phyloP scores from a whole-genome alignment of 2,329 filamentous ascomycete species.

The Lachnellula hyalina region DNA sequence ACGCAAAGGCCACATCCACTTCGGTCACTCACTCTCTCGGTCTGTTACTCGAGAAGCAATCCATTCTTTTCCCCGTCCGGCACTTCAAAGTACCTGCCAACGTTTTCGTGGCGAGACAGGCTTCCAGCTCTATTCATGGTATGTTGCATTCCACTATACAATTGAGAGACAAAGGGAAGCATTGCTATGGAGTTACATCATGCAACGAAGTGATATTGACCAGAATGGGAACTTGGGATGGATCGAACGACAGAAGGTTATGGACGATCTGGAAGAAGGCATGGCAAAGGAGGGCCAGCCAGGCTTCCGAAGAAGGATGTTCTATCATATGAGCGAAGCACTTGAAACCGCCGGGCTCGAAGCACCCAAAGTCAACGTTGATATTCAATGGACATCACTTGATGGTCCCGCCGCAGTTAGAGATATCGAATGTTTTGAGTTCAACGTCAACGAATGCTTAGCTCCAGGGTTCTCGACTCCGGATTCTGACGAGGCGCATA shows the following conservation, averaged over 20 bases:
- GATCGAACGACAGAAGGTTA: slow-evolving; percentile 34
- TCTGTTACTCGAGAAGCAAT: slow-evolving; percentile 37
- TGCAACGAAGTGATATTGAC: slow-evolving; percentile 35
- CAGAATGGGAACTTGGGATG: slow-evolving; percentile 37
- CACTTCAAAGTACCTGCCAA: slow-evolving; percentile 36
- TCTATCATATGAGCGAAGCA: slow-evolving; percentile 33
- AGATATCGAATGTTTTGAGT: slow-evolving; percentile 37
- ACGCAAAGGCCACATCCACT: slow-evolving; percentile 39
- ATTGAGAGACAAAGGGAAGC: slow-evolving; percentile 40
- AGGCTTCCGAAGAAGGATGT: slow-evolving; percentile 34
- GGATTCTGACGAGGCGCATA: slow-evolving; percentile 31
- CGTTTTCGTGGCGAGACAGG: slow-evolving; percentile 38
- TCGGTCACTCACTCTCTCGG: slow-evolving; percentile 38
- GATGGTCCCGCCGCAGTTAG: slow-evolving; percentile 38
- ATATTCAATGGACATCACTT: slow-evolving; percentile 38
- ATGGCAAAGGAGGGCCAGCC: slow-evolving; percentile 31
- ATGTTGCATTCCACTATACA: slow-evolving; percentile 38
- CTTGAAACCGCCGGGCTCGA: slow-evolving; percentile 36
- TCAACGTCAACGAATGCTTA: slow-evolving; percentile 38
- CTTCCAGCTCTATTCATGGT: slow-evolving; percentile 42
- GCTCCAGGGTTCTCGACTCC: slow-evolving; percentile 37
- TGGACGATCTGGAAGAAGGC: slow-evolving; percentile 35
- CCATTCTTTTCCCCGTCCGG: slow-evolving; percentile 37
- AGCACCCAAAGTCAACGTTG: slow-evolving; percentile 36
- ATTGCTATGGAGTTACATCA: slow-evolving; percentile 39